phyloP scores from a whole-genome alignment of 2,329 filamentous ascomycete genomes.

The Verticillium klebahnii region DNA sequence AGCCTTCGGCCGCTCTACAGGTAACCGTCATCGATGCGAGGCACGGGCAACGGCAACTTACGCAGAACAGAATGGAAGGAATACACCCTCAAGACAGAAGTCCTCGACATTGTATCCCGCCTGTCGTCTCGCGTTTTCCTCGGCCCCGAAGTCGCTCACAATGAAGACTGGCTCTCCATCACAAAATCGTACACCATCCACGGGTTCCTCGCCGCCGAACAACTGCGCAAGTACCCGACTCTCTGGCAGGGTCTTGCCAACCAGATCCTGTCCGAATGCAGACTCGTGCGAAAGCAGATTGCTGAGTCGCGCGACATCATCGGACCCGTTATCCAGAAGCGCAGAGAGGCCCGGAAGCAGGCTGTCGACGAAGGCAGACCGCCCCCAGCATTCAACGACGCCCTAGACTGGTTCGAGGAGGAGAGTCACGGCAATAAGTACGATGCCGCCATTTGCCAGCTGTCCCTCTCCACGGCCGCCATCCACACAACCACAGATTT shows the following conservation, averaged over 20 bases:
- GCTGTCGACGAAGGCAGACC: conserved; percentile 6
- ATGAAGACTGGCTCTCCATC: conserved; percentile 41
- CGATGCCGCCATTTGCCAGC: conserved; percentile 62
- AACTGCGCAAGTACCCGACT: not conserved
- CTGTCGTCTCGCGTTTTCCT: conserved; percentile 46
- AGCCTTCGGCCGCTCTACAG: conserved; percentile 1
- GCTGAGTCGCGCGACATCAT: conserved; percentile 29
- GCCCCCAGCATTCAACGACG: conserved; percentile 21
- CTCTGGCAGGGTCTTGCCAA: not conserved
- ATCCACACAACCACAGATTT: conserved; percentile 37
- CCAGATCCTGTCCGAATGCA: conserved; percentile 6
- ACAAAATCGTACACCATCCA: conserved; percentile 22
- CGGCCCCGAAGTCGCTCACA: conserved; percentile 36
- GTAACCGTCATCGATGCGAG: not conserved
- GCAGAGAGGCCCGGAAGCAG: conserved; percentile 4
- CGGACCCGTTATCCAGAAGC: conserved; percentile 22
- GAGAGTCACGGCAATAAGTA: conserved; percentile 53
- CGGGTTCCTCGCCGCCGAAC: conserved; percentile 3
- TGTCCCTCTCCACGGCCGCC: conserved; percentile 65
- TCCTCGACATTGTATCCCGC: conserved; percentile 34
- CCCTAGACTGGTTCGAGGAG: conserved; percentile 39
- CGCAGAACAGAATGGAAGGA: conserved; percentile 7
- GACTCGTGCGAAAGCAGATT: conserved; percentile 29
- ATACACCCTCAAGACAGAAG: conserved; percentile 1
- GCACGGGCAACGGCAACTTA: not conserved